Conservation (phyloP, 1,284 basidiomycete species). For the Laetiporus sulphureus region DNA sequence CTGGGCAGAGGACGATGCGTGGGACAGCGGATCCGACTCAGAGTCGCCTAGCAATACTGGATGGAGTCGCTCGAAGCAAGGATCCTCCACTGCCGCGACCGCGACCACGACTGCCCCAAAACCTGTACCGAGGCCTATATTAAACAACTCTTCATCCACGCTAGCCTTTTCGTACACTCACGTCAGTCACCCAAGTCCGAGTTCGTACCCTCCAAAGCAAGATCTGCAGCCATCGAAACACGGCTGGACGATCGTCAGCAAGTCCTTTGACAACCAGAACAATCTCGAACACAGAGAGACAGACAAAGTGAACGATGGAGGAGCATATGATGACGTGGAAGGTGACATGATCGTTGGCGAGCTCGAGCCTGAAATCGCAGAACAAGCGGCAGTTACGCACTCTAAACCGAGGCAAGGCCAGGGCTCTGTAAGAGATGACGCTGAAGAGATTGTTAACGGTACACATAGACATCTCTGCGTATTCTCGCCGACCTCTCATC, state of each 20-base stretch:
- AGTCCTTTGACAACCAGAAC: slow-evolving; percentile 27
- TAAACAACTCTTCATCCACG: slow-evolving; percentile 54
- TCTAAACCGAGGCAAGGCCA: slow-evolving; percentile 39
- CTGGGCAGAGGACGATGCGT: slow-evolving; percentile 83
- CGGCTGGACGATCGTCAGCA: slow-evolving; percentile 73
- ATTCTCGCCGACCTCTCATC: slow-evolving; percentile 36
- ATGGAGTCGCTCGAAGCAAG: slow-evolving; percentile 36
- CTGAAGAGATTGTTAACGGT: slow-evolving; percentile 71
- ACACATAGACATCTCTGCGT: slow-evolving; percentile 20
- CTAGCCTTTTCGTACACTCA: slow-evolving; percentile 80
- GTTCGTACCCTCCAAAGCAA: slow-evolving; percentile 60
- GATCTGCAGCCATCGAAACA: slow-evolving; percentile 40
- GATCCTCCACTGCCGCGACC: slow-evolving; percentile 21
- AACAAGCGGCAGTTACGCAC: slow-evolving; percentile 22
- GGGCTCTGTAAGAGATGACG: slow-evolving; percentile 54
- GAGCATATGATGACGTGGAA: slow-evolving; percentile 38
- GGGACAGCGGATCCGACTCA: slow-evolving; percentile 83
- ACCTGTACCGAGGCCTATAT: slow-evolving; percentile 43
- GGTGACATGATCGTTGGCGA: slow-evolving; percentile 72
- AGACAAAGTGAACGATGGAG: slow-evolving; percentile 25
- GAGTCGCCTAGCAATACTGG: slow-evolving; percentile 53
- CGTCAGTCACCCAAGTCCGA: slow-evolving; percentile 65
- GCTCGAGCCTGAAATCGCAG: slow-evolving; percentile 51
- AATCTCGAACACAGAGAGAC: slow-evolving; percentile 22
- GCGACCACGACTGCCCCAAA: slow-evolving; percentile 41